These are phyloP conservation scores for Podila verticillata DNA, from an alignment of 192 early-diverging fungal genomes.

Conservation along the genomic window DNA sequence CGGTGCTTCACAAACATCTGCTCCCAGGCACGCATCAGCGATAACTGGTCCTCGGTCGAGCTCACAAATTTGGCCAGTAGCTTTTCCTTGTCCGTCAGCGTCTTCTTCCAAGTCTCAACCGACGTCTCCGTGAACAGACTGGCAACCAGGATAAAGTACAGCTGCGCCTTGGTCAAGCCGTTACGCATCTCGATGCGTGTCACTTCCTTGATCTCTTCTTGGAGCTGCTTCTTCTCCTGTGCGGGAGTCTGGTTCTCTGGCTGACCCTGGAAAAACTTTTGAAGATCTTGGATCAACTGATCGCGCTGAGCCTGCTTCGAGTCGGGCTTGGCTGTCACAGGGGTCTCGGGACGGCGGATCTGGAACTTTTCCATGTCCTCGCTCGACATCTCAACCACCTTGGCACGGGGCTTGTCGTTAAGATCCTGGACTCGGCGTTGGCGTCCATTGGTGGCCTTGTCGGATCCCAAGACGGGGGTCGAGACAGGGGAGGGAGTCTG, in stretches of 20 bases:
- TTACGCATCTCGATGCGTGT: conserved; percentile 88
- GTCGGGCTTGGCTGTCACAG: conserved; percentile 43
- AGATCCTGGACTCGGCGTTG: conserved; percentile 36
- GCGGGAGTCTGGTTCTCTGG: neutral
- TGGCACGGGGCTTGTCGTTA: conserved; percentile 67
- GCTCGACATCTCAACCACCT: conserved; percentile 69
- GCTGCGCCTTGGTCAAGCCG: conserved; percentile 80
- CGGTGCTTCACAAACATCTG: conserved; percentile 59
- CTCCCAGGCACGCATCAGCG: conserved; percentile 70
- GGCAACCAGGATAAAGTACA: conserved; percentile 72
- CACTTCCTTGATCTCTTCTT: conserved; percentile 80
- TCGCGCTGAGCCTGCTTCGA: conserved; percentile 50
- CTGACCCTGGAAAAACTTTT: conserved; percentile 55
- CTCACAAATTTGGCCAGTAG: conserved; percentile 67
- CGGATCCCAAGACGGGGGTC: conserved; percentile 37
- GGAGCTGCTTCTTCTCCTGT: conserved; percentile 50
- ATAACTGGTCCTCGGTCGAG: conserved; percentile 64
- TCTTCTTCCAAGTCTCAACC: conserved; percentile 42
- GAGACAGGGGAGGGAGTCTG: conserved; percentile 15
- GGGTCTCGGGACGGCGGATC: conserved; percentile 44
- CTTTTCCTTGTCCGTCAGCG: conserved; percentile 50
- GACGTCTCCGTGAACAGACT: conserved; percentile 68
- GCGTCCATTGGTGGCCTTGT: conserved; percentile 27
- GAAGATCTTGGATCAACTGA: conserved; percentile 63
- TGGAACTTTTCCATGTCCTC: conserved; percentile 64